phyloP scores from a whole-genome alignment of 2,329 filamentous ascomycete species.

The Penicillium freii region DNA sequence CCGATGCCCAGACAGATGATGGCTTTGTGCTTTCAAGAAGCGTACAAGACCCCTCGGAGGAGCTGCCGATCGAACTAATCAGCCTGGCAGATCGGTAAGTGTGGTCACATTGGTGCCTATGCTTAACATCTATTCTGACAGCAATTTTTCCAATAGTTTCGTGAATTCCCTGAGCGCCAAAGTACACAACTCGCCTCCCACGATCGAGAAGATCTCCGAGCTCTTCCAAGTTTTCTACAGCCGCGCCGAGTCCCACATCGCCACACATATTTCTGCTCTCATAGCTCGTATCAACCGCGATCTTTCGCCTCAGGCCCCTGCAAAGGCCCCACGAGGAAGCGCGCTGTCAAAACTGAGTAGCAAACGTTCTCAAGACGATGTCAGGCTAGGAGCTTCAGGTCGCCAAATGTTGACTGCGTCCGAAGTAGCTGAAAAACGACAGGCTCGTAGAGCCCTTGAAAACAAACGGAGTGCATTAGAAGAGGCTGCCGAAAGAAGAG shows the following conservation, averaged over 20 bases:
- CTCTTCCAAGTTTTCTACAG: constrained; percentile 94
- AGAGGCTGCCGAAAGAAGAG: constrained; percentile 83
- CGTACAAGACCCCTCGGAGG: constrained; percentile 70
- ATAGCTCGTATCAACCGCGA: constrained; percentile 72
- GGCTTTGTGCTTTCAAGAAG: constrained; percentile 36
- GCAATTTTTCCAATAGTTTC: constrained; percentile 59
- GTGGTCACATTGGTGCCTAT: neutral
- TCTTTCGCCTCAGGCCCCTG: constrained; percentile 58
- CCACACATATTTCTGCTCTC: constrained; percentile 79
- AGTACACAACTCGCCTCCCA: constrained; percentile 79
- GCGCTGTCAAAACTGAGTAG: constrained; percentile 54
- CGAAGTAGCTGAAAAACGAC: constrained; percentile 78
- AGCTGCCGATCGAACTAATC: constrained; percentile 89
- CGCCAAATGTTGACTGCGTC: constrained; percentile 90
- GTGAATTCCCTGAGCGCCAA: constrained; percentile 85
- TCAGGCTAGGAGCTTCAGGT: constrained; percentile 45
- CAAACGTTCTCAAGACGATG: constrained; percentile 41
- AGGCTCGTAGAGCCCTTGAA: constrained; percentile 73
- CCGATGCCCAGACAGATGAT: constrained; percentile 34
- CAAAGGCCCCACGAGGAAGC: constrained; percentile 55
- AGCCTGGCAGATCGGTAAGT: constrained; percentile 80
- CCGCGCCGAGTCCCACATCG: constrained; percentile 75
- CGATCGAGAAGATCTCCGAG: constrained; percentile 75
- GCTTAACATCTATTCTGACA: neutral
- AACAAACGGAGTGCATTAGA: constrained; percentile 74